Percentiles rank a stretch among this genome's conserved stretches.
Conservation (phyloP, 768 basidiomycete species). For the Sporobolomyces pararoseus region DNA sequence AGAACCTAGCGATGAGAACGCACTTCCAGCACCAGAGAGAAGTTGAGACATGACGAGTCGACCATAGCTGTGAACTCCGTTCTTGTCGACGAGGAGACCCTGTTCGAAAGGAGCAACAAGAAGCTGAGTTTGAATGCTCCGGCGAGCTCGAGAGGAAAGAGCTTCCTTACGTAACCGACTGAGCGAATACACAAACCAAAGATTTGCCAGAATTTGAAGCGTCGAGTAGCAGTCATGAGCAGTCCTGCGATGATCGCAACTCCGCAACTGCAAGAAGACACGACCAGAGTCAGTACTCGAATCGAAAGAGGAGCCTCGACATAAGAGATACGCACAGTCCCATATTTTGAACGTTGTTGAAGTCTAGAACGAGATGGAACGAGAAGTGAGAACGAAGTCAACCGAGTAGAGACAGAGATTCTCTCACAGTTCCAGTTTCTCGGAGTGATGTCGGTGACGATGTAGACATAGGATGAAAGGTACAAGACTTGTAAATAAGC, state of each 20-base stretch:
- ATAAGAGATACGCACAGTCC: background rate
- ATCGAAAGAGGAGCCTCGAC: background rate
- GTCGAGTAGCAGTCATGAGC: slow-evolving; percentile 45
- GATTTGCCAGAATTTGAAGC: slow-evolving; percentile 49
- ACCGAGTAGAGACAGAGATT: background rate
- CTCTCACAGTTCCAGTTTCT: slow-evolving; percentile 27
- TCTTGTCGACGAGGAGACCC: slow-evolving; percentile 40
- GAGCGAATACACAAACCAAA: slow-evolving; percentile 45
- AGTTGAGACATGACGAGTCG: slow-evolving; percentile 47
- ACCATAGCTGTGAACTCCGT: slow-evolving; percentile 29
- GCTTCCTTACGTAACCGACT: slow-evolving; percentile 36
- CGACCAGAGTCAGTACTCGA: background rate
- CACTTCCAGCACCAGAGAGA: slow-evolving; percentile 46
- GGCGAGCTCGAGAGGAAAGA: background rate
- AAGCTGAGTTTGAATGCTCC: background rate
- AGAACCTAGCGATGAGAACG: slow-evolving; percentile 48
- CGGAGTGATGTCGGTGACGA: slow-evolving; percentile 17
- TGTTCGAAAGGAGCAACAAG: background rate
- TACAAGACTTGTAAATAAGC: slow-evolving; percentile 27
- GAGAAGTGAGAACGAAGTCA: no score
- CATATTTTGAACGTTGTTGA: slow-evolving; percentile 32
- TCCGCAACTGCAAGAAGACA: slow-evolving; percentile 44
- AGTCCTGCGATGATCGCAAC: slow-evolving; percentile 48
- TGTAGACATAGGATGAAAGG: slow-evolving; percentile 29
- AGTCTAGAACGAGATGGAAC: slow-evolving; percentile 7